Evolutionary conservation across 805 yeast genomes (phyloP), one percentile per base, ranked within the genome.

Genomic region (Ascoidea tarda): DNA sequence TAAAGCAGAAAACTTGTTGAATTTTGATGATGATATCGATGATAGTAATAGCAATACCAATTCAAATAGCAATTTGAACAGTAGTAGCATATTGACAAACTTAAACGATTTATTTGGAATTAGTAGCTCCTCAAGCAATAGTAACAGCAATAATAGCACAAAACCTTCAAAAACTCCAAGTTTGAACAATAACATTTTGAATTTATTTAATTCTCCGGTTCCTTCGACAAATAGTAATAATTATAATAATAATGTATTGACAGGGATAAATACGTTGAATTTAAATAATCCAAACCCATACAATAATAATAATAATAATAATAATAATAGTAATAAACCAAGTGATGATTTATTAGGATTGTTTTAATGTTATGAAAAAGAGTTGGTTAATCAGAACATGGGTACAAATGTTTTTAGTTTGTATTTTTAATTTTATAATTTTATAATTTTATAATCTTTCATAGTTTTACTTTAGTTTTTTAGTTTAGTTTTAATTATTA

Each of bases 1-100:
- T 33, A 81, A 82, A 59, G 82, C 84, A 49, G 96, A 88, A 59
- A 87, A 87, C 59, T 72, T 93, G 58, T 76, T 91, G 51, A 96
- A 91, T 64, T 81, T 91, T 58, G 96, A 84, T 60, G 87, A 80
- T 49, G 77, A 70, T 16, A 70, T 59, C 46, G 58, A 55, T 1
- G 51, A 46, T 8, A 57, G 53, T 1, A 42, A 49, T 16, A 44
- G 12, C 10, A 33, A 14, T 21, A n/a, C 46, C 6, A 32, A 31
- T 31, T 45, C 50, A 28, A 32, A 14, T 14, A 59, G 58, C 14
- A 58, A 57, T 6, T 62, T 67, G 2, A 59, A 70, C 5, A 74
- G 67, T 3, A 59, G 69, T 4, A 75, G 74, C 53, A 74, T 82
- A 16, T 68, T 88, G 56, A 85, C 80, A 56, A 95, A 87, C 59